Conservation (phyloP, 176 grass and related monocot genomes). For the Guadua angustifolia region DNA sequence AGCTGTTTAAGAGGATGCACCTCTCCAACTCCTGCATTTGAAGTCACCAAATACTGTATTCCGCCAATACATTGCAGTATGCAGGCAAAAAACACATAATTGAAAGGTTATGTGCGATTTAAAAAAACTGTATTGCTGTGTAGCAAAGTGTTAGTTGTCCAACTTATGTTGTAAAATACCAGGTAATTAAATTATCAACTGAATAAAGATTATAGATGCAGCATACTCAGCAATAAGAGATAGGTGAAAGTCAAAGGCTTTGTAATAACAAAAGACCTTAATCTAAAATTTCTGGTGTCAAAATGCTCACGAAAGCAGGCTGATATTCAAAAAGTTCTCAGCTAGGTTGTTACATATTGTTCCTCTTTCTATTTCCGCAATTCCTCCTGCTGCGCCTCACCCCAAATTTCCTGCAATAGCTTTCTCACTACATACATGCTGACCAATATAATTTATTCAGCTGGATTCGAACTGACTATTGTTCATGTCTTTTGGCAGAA, state of each 20-base stretch:
- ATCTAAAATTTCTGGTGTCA: background rate
- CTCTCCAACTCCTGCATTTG: background rate
- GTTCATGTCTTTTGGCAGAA: constrained; percentile 37
- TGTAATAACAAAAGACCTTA: background rate
- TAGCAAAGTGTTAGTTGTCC: background rate
- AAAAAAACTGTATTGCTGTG: background rate
- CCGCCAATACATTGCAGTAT: background rate
- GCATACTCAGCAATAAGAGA: background rate
- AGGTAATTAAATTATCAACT: background rate
- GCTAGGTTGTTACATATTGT: background rate
- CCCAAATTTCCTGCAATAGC: background rate
- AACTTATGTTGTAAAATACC: background rate
- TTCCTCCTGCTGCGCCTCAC: background rate
- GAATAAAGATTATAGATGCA: constrained; percentile 5
- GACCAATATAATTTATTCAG: constrained; percentile 18
- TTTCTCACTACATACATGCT: background rate
- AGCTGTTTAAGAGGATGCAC: constrained; percentile 1
- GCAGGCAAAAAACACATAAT: background rate
- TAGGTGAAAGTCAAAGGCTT: background rate
- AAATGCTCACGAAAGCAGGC: background rate
- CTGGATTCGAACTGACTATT: constrained; percentile 20
- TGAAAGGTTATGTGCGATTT: background rate
- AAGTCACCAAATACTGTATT: background rate
- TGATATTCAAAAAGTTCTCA: background rate
- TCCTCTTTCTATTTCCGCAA: background rate